Evolutionary conservation across 1,284 basidiomycete species (phyloP).

Genomic region (Ganoderma boninense): DNA sequence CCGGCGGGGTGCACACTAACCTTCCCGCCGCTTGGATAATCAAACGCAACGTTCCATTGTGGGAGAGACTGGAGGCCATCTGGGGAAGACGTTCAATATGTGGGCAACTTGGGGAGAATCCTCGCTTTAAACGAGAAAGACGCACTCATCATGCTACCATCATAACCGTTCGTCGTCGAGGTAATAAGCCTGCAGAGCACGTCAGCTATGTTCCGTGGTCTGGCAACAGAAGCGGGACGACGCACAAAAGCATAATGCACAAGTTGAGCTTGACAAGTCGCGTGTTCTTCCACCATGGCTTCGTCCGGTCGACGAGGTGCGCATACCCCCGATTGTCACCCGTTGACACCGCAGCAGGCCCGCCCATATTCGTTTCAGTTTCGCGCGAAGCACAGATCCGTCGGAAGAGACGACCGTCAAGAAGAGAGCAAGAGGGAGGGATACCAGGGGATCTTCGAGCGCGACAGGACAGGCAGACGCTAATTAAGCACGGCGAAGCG

Average conservation of each 20-base stretch:
- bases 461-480: neutral
- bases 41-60: constrained; percentile 69
- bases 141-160: constrained; percentile 74
- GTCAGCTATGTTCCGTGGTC: neutral
- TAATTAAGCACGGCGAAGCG: neutral
- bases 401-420: neutral
- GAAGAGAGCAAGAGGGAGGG: neutral
- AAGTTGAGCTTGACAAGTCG: constrained; percentile 62
- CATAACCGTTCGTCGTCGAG: constrained; percentile 77
- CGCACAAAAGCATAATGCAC: constrained; percentile 71
- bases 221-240: constrained; percentile 9
- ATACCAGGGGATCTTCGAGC: neutral
- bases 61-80: constrained; percentile 69
- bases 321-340: constrained; percentile 33
- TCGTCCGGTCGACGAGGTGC: constrained; percentile 37
- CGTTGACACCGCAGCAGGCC: constrained; percentile 37
- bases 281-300: constrained; percentile 43
- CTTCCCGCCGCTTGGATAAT: constrained; percentile 59
- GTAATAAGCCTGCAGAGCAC: constrained; percentile 64
- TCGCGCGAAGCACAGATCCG: neutral
- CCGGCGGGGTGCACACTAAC: constrained; percentile 18
- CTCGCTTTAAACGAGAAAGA: neutral
- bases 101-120: too few relatives aligned
- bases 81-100: neutral
- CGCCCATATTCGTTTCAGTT: constrained; percentile 38